Conservation (phyloP, 2,329 filamentous ascomycete species). For the Fusarium secorum region DNA sequence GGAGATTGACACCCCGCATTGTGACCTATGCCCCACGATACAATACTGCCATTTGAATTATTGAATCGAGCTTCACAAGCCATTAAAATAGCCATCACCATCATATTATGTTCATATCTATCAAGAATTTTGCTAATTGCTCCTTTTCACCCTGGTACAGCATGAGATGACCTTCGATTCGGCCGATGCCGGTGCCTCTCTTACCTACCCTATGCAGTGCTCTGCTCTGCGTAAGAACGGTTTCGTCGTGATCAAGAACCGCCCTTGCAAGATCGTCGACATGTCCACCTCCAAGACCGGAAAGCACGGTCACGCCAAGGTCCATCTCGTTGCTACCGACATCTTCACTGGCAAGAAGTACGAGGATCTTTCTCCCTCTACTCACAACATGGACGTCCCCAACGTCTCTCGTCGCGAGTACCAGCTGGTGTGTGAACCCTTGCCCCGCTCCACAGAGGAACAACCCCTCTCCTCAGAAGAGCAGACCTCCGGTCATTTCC, state of each 20-base stretch:
- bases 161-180: conserved; percentile 83
- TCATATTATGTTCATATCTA: not conserved
- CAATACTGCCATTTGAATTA: conserved; percentile 28
- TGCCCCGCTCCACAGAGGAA: conserved; percentile 36
- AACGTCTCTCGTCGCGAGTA: conserved; percentile 90
- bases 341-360: conserved; percentile 99
- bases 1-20: conserved; percentile 58
- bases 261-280: conserved; percentile 99
- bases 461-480: conserved; percentile 27
- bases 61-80: conserved; percentile 20
- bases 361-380: conserved; percentile 98
- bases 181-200: conserved; percentile 94
- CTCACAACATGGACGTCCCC: conserved; percentile 98
- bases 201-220: conserved; percentile 98
- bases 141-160: conserved; percentile 48
- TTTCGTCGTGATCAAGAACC: conserved; percentile 96
- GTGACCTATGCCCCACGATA: conserved; percentile 49
- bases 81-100: conserved; percentile 11
- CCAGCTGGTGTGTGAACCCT: conserved; percentile 79
- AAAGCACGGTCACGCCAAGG: conserved; percentile 99
- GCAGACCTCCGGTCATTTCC: conserved; percentile 10
- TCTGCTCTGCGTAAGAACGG: conserved; percentile 99
- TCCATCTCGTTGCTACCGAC: conserved; percentile 96
- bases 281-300: conserved; percentile 99
- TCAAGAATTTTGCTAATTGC: conserved; percentile 35